Evolutionary conservation across 108 stramenopile species (phyloP), one percentile per base, ranked within the genome.

Genomic region (Schizochytrium sp.): DNA sequence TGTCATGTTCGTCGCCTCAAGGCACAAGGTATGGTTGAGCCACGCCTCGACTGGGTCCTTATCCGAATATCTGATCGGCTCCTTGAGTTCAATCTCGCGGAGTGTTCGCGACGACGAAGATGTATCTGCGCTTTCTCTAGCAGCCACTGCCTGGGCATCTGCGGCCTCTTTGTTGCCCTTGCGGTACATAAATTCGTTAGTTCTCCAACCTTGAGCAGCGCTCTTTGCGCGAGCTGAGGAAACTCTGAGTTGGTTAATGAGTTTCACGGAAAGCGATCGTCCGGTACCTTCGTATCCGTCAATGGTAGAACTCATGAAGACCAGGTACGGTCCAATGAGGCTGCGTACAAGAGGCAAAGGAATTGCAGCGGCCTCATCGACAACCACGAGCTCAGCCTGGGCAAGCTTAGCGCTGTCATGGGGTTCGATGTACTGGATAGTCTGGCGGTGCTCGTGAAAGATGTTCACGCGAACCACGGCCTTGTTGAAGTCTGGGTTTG

Each of bases 261-360:
- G 94, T 91, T 99, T 99, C 45, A 99, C 93, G 88, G 97, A 97
- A 50, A 99, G 92, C 3, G 98, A 96, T 47, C 99, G 87, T 28
- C 99, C 99, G 1, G 99, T 99, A 10, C 99, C 99, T 92, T 99
- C 99, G 92, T 99, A 99, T 46, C 99, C 99, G 92, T 98, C 98
- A 61, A 99, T 94, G 8, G 99, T 99, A 41, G 98, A 98, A 89
- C 96, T 96, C 89, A 99, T 72, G 89, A 99, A 99, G 15, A 96
- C 96, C 50, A 98, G 92, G 72, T 93, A 94, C 89, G 94, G 94
- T 13, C 94, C 96, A 92, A 99, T 94, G 57, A 99, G 91, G 55
- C 88, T 91, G 38, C 96, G 90, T 41, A 99, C 97, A 57, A 97
- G 87, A 1, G 99, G 99, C 53, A 99, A 94, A 19, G 99, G 99